Base-by-base conservation (phyloP, 2,329 filamentous ascomycete species). In the Xylaria sp. region DNA sequence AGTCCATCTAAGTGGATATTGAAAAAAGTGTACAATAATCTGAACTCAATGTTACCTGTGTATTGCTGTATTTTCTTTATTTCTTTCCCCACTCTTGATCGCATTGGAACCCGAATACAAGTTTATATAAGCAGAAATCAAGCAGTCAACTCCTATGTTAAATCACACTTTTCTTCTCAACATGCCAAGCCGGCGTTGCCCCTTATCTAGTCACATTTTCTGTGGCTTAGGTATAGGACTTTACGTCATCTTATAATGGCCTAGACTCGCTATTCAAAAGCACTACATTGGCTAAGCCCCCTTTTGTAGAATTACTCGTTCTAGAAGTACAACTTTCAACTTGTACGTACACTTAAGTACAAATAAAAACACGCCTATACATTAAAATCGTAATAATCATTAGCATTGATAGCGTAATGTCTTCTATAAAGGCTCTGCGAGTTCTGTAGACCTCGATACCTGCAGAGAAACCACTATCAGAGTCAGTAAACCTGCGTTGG, bases 161-260 rank as follows among this genome's bases (percentile, higher is more conserved):
- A 23, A 55, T 37, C 10, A 13, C 23, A 44, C 40, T n/a, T 40
- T 37, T 47, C n/a, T 9, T 47, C 12, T 27, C 25, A 29, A 54
- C 25, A n/a, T 10, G 40, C 27, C 53, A 48, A 25, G 29, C 40
- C 18, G 16, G 18, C 12, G 9, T 35, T 35, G 32, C n/a, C 47
- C 25, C 9, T 23, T 53, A 32, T 54, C 13, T 18, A 58, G 29
- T 25, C n/a, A 58, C 12, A 9, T 63, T 18, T 59, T 5, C n/a
- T 60, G 55, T 65, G 63, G 63, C 63, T 65, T 51, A 58, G 16
- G 29, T 32, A 13, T 63, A 42, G 25, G 50, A 57, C 25, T 23
- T 42, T 27, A 61, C 58, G 51, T 62, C 35, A 53, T 63, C 51
- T 4, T 47, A 37, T 47, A 60, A 27, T 9, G 18, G n/a, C 60